Base-by-base conservation (phyloP, 257 asterid species). In the Solanum pimpinellifolium region DNA sequence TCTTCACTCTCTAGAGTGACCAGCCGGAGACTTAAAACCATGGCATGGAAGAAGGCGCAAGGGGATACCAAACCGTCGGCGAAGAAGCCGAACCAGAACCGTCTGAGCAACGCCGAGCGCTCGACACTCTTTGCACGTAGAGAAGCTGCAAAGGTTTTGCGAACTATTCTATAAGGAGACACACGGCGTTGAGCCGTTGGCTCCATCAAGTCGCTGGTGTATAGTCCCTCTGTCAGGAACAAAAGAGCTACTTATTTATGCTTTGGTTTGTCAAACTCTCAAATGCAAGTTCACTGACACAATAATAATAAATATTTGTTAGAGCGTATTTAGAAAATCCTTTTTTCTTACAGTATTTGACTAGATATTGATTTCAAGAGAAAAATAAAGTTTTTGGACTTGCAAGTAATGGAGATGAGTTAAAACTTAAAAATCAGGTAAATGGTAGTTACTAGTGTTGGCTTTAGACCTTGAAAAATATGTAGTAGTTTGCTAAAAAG, bases 141-240 rank as follows among this genome's bases (percentile, higher is more conserved):
- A 90, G 99, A 97, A 90, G 98, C 99, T 13, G 98, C 99, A 44
- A 97, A 95, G 92, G 98, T 97, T 35, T 86, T 97, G 89, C 96
- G 97, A 87, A 95, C 90, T 88, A 85, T 92, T 78, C 98, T 97
- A 68, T 96, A 89, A 85, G 99, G 99, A 3, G 99, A 96, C 87
- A 93, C 98, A 62, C 93, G 95, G 86, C 98, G 98, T 81, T 94
- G 93, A 86, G 97, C 99, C 70, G 92, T 93, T 73, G 98, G 93
- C 76, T 93, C 99, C 62, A 95, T 97, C 33, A 97, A 97, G 93
- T 89, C 99, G 66, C 93, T 96, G 46, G 98, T 97, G 83, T 95
- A 91, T 84, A 93, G 98, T 85, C 99, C 98, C 31, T 87, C 96
- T 59, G 68, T 96, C 83, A 91, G 98, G 93, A 97, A 97, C 91